phyloP scores from a whole-genome alignment of 805 yeast genomes.

The Teunomyces tritomae region DNA sequence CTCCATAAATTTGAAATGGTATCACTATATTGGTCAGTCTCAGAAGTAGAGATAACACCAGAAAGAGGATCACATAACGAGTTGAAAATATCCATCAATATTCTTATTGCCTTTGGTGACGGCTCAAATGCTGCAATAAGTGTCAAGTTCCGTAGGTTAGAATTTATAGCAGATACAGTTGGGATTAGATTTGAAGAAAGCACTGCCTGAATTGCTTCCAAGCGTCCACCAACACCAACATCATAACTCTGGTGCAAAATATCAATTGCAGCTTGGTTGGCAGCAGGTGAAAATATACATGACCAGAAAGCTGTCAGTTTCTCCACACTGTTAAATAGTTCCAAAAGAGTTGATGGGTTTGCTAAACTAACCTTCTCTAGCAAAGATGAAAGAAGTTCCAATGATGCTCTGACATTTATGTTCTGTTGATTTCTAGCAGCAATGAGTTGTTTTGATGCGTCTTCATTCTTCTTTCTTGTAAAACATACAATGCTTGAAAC shows the following conservation, averaged over 20 bases:
- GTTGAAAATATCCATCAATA: constrained; percentile 68
- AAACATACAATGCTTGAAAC: constrained; percentile 19
- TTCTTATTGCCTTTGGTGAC: constrained; percentile 69
- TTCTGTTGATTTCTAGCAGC: constrained; percentile 32
- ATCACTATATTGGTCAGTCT: constrained; percentile 4
- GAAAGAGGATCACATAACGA: constrained; percentile 63
- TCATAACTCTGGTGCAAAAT: constrained; percentile 75
- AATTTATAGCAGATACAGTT: constrained; percentile 49
- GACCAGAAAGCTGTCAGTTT: constrained; percentile 71
- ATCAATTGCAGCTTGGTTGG: constrained; percentile 69
- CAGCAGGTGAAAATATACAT: constrained; percentile 62
- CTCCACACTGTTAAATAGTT: constrained; percentile 21
- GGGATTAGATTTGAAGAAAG: constrained; percentile 43
- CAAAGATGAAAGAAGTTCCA: constrained; percentile 17
- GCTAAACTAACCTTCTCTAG: constrained; percentile 34
- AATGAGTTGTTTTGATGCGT: constrained; percentile 14
- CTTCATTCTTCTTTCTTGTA: constrained; percentile 20
- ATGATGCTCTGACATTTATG: constrained; percentile 22
- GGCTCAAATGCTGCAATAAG: constrained; percentile 60
- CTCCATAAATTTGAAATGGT: constrained; percentile 58
- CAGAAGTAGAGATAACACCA: constrained; percentile 45
- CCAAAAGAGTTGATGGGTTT: constrained; percentile 23
- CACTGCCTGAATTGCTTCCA: constrained; percentile 65
- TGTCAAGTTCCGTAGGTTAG: constrained; percentile 45
- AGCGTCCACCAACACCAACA: constrained; percentile 58